Conservation (phyloP, 129 eudicot species). For the Artemisia argyi region DNA sequence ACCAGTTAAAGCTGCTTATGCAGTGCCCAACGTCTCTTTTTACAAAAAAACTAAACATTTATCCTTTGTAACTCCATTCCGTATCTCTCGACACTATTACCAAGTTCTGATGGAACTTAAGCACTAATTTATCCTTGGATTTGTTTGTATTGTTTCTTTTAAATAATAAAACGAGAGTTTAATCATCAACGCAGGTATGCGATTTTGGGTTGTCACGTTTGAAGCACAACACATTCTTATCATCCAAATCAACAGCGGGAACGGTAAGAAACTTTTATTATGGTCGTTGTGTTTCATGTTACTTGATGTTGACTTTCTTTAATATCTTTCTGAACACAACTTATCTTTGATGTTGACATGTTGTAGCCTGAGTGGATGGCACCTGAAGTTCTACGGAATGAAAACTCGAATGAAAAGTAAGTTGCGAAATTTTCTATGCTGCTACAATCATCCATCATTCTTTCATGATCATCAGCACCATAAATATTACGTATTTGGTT, state of each 20-base stretch:
- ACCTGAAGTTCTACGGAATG: conserved; percentile 94
- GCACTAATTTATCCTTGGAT: not conserved
- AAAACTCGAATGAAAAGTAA: conserved; percentile 94
- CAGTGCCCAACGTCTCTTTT: not conserved
- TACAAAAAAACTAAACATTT: not conserved
- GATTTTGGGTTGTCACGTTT: conserved; percentile 98
- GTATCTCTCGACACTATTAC: not conserved
- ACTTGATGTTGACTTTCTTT: conserved; percentile 16
- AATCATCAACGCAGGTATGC: conserved; percentile 62
- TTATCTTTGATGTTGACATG: conserved; percentile 23
- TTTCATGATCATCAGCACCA: not conserved
- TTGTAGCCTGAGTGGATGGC: conserved; percentile 98
- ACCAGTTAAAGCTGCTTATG: not conserved
- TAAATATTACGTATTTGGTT: not conserved
- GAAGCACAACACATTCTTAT: conserved; percentile 96
- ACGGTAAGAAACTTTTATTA: conserved; percentile 58
- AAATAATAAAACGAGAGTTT: conserved; percentile 14
- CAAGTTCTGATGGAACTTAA: not conserved
- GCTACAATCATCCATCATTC: not conserved
- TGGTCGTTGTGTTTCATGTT: conserved; percentile 13
- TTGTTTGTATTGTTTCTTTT: conserved; percentile 3
- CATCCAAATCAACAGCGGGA: conserved; percentile 98
- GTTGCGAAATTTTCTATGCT: conserved; percentile 20
- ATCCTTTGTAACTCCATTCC: not conserved
- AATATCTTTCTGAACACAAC: conserved; percentile 9